Base-by-base conservation (phyloP, 257 asterid species). In the Nicotiana paniculata region DNA sequence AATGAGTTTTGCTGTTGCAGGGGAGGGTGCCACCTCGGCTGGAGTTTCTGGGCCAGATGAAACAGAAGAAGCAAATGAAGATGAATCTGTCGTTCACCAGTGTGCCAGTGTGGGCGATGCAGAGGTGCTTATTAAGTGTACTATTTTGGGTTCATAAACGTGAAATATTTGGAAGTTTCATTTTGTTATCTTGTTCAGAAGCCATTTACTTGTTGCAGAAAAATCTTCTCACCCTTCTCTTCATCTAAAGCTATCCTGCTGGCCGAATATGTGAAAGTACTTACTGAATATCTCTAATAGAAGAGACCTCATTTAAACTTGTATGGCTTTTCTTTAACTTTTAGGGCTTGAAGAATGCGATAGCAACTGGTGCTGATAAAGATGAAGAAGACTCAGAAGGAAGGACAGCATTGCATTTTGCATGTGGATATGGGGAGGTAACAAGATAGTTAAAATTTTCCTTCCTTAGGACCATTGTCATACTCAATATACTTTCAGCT, bases 391-490 rank as follows among this genome's bases (percentile, higher is more conserved):
- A 96, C 86, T 91, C 98, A 0, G 99, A 93, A 89, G 98, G 98
- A 87, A 93, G 98, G 89, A 96, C 99, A 9, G 98, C 98, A n/a
- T 88, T 96, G 88, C 99, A 94, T 90, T 95, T 96, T 90, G 93
- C 99, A 18, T 96, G 99, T 87, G 98, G 99, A 84, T 93, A 96
- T 81, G 99, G 99, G 77, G 98, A 95, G 98, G 99, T 96, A 90
- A 77, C 26, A 51, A 75, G 63, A 26, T 26, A 57, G 51, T 48
- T 0, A 6, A 13, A 46, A 74, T 74, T 62, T 46, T 26, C 2
- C 57, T 48, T 74, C 62, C 28, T 0, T 26, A 0, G 26, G 62
- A 46, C 79, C 62, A 2, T 53, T 53, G 1, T 13, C 57, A 10
- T 53, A 53, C 57, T 53, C 57, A 12, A 12, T 53, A 5, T 57